Conservation (phyloP, 208 protist species). For the Leptomonas seymouri region DNA sequence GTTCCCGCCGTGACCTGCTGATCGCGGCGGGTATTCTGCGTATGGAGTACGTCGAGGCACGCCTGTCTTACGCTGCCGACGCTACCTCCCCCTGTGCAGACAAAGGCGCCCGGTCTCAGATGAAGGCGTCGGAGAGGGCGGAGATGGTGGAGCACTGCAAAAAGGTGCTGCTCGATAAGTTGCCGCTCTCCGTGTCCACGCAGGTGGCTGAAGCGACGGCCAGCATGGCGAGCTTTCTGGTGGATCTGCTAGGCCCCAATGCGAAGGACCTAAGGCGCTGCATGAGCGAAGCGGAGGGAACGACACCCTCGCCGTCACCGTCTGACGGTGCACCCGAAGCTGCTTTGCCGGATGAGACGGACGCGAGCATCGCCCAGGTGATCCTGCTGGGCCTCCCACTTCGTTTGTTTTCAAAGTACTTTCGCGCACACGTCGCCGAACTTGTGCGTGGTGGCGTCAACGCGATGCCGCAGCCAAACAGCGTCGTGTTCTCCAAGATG, state of each 20-base stretch:
- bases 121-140: constrained; percentile 16
- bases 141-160: constrained; percentile 18
- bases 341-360: constrained; percentile 2
- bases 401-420: constrained; percentile 69
- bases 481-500: constrained; percentile 85
- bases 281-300: background rate
- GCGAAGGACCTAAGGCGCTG: constrained; percentile 7
- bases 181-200: constrained; percentile 5
- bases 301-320: background rate
- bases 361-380: constrained; percentile 69
- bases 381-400: constrained; percentile 84
- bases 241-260: constrained; percentile 26
- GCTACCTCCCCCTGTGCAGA: background rate
- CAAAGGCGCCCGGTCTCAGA: background rate
- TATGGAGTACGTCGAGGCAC: constrained; percentile 55
- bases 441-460: constrained; percentile 63
- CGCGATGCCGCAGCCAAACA: constrained; percentile 89
- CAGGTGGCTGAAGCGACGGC: constrained; percentile 4
- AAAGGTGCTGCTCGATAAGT: constrained; percentile 21
- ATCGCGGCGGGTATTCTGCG: constrained; percentile 62
- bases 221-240: constrained; percentile 25
- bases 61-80: constrained; percentile 24
- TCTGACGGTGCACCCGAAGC: no score
- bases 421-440: constrained; percentile 38
- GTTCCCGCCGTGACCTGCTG: constrained; percentile 41